phyloP scores from a whole-genome alignment of 75 land plant genomes.

The Ceratopteris richardii region DNA sequence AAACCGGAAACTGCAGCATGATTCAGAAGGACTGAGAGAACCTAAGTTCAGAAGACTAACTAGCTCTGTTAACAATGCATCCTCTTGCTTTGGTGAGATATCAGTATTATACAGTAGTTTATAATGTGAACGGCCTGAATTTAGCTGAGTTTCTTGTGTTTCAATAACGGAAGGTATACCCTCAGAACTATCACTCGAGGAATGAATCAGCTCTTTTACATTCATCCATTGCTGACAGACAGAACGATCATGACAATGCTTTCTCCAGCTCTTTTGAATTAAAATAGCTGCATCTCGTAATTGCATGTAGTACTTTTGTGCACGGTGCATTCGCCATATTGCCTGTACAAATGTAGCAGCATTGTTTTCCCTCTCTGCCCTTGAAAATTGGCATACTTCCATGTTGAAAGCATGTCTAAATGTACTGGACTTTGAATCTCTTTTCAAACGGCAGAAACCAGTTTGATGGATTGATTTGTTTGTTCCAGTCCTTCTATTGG shows the following conservation, averaged over 20 bases:
- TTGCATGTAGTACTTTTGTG: background rate
- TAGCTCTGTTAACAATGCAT: slow-evolving; percentile 7
- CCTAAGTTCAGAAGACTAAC: slow-evolving; percentile 5
- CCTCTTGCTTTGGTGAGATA: slow-evolving; percentile 13
- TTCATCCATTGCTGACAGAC: background rate
- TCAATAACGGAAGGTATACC: background rate
- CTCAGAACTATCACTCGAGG: background rate
- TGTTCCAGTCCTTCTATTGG: background rate
- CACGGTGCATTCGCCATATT: slow-evolving; percentile 18
- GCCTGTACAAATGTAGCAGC: slow-evolving; percentile 11
- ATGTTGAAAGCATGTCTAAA: slow-evolving; percentile 1
- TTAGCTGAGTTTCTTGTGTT: background rate
- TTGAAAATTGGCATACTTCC: background rate
- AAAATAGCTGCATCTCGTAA: slow-evolving; percentile 1
- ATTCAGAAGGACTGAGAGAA: background rate
- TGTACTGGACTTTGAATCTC: background rate
- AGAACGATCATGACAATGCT: background rate
- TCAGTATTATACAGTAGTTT: slow-evolving; percentile 11
- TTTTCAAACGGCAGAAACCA: background rate
- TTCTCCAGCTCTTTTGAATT: slow-evolving; percentile 13
- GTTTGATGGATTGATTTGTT: background rate
- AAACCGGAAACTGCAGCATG: slow-evolving; percentile 8
- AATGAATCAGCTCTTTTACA: background rate
- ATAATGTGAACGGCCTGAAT: background rate
- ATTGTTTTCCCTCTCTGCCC: background rate